Evolutionary conservation across 108 stramenopile species (phyloP).

Genomic region (Cyclotella kingstonii): DNA sequence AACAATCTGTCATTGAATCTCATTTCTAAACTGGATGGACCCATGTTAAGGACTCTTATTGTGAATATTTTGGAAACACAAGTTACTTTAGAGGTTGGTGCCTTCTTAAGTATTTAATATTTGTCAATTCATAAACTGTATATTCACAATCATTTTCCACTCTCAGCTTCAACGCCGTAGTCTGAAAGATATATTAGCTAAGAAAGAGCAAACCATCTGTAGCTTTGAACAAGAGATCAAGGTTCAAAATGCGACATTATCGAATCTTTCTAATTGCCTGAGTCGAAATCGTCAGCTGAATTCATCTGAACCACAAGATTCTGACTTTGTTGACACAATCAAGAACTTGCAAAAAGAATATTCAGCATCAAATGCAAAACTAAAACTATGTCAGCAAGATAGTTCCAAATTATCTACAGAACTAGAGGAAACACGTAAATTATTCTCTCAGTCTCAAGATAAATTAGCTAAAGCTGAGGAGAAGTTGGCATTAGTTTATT

Average conservation of each 20-base stretch:
- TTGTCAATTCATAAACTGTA: too few species aligned
- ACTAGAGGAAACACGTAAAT: slow-evolving; percentile 26
- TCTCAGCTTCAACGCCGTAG: slow-evolving; percentile 31
- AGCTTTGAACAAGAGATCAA: slow-evolving; percentile 74
- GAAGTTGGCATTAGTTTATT: slow-evolving; percentile 45
- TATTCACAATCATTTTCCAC: not conserved
- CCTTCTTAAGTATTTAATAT: too few species aligned
- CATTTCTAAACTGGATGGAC: slow-evolving; percentile 52
- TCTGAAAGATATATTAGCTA: slow-evolving; percentile 26
- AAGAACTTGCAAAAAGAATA: slow-evolving; percentile 23
- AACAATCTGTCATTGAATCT: slow-evolving; percentile 43
- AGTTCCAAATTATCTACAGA: slow-evolving; percentile 10
- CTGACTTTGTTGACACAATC: slow-evolving; percentile 32
- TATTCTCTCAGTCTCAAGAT: slow-evolving; percentile 18
- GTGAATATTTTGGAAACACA: slow-evolving; percentile 58
- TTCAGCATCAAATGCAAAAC: slow-evolving; percentile 6
- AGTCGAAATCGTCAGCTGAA: slow-evolving; percentile 36
- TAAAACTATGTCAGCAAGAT: slow-evolving; percentile 22
- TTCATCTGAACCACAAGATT: slow-evolving; percentile 18
- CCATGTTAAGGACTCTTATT: slow-evolving; percentile 58
- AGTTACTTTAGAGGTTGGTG: slow-evolving; percentile 55
- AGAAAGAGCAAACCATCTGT: slow-evolving; percentile 62
- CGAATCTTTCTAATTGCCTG: slow-evolving; percentile 46
- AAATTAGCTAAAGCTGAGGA: slow-evolving; percentile 43
- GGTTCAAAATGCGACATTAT: slow-evolving; percentile 40